phyloP scores from a whole-genome alignment of 805 yeast genomes.

The Spathaspora arborariae region DNA sequence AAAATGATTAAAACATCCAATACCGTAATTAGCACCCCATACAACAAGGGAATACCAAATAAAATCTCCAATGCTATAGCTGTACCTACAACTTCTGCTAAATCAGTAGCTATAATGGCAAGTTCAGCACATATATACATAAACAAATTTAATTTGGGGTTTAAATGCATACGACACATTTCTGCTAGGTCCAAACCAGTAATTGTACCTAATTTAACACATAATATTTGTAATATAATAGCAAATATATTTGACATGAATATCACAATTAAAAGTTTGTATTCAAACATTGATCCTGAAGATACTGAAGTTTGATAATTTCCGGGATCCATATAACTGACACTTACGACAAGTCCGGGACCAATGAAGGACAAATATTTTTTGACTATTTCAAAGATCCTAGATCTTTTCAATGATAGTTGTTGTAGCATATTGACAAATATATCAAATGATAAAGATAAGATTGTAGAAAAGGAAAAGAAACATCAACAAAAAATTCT shows the following conservation, averaged over 20 bases:
- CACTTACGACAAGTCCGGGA: slow-evolving; percentile 84
- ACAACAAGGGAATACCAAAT: slow-evolving; percentile 70
- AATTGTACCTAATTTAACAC: slow-evolving; percentile 83
- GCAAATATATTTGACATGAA: slow-evolving; percentile 82
- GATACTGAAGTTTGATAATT: slow-evolving; percentile 87
- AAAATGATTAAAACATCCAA: slow-evolving; percentile 82
- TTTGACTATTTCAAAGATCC: not conserved
- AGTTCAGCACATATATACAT: slow-evolving; percentile 74
- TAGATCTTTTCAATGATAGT: not conserved
- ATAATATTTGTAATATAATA: slow-evolving; percentile 73
- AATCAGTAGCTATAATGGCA: slow-evolving; percentile 91
- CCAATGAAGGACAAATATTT: slow-evolving; percentile 56
- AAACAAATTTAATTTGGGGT: slow-evolving; percentile 57
- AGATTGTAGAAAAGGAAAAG: not conserved
- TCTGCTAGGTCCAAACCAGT: slow-evolving; percentile 88
- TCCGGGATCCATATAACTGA: slow-evolving; percentile 94
- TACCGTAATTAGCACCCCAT: slow-evolving; percentile 82
- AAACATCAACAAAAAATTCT: too few relatives aligned
- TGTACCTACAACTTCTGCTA: slow-evolving; percentile 97
- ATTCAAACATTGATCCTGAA: slow-evolving; percentile 80
- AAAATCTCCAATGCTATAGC: slow-evolving; percentile 88
- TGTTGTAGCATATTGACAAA: not conserved
- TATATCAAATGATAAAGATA: too few relatives aligned
- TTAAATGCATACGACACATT: slow-evolving; percentile 71
- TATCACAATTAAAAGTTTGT: slow-evolving; percentile 67